Base-by-base conservation (phyloP, 2,329 filamentous ascomycete genomes). In the Nannizziopsis arthrosporioides region DNA sequence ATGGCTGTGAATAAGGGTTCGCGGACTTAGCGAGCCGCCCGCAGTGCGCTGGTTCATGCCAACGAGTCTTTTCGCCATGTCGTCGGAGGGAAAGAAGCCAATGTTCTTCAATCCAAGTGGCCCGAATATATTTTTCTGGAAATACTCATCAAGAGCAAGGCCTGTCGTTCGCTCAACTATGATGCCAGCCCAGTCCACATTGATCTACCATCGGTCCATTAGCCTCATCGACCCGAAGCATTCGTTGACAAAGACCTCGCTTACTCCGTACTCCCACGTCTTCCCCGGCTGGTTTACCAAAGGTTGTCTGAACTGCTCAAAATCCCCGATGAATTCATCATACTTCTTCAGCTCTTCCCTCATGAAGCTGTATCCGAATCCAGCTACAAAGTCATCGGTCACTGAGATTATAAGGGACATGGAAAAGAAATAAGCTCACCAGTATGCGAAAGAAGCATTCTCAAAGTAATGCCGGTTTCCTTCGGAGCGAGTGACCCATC, bases 211-310 rank as follows among this genome's bases (percentile, higher is more conserved):
- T 18, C 19, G 14, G 15, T 19, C 22, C 12, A 34, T 51, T 22
- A 45, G 17, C 14, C 15, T 44, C 43, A 22, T 18, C 12, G 10
- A 5, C 4, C 51, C 42, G 54, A 57, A 47, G 51, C 56, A 34
- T 35, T 46, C 5, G 51, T 51, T 57, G 51, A n/a, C 8, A 12
- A 14, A 17, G 2, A 19, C 14, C 3, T 39, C 54, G 63, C 68
- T 65, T 62, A 75, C 72, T 1, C 74, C 73, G 18, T 82, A 82
- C 48, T 76, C 71, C 76, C 77, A 84, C 2, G 67, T 66, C 30
- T 73, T 70, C 0, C 80, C 80, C 0, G 81, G 80, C 53, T 84
- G 77, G 54, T 80, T 79, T 1, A 82, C 60, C 17, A 84, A 61
- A 1, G 78, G 75, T 52, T 66, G 59, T 42, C 71, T 56, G 43